Evolutionary conservation across 2,329 filamentous ascomycete species (phyloP), one percentile per base, ranked within the genome.

Genomic region (Hypoxylon rubiginosum): DNA sequence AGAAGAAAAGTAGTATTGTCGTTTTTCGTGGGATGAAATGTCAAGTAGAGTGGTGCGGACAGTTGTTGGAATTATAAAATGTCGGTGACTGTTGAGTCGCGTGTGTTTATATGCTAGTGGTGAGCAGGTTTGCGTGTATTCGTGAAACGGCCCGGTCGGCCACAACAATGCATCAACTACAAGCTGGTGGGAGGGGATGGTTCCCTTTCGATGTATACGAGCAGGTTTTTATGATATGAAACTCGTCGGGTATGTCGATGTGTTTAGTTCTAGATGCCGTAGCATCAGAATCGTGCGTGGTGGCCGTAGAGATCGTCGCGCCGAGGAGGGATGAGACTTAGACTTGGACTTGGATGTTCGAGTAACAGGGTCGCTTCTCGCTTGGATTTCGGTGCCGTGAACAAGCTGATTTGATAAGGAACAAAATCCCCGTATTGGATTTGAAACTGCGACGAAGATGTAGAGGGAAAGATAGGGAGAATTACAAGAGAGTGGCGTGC

Each of bases 381-480:
- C 46, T 49, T 28, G 24, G 24, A 8, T 28, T 17, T 34, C 36
- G 34, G 17, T 43, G 11, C 17, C 9, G 17, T 15, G 19, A 4
- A 30, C 17, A n/a, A 50, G 2, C n/a, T 15, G 48, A 50, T 32
- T 17, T 30, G 2, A n/a, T 7, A 56, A n/a, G 13, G 46, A 48
- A 49, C 34, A 19, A 51, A 53, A 34, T 32, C 19, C 8, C 53
- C 43, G 24, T 49, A 45, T 13, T 45, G n/a, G 9, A 50, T 21
- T 15, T 49, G 21, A 32, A 48, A 54, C 39, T 21, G 17, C 6
- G 24, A 58, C 17, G n/a, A 55, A 43, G 46, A 36, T 41, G 53
- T 48, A 62, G 32, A 39, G 39, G 32, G 58, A 55, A 54, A 32
- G 34, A 50, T 54, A 46, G 39, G 28, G 45, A 51, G 49, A 58